Base-by-base conservation (phyloP, 352 stramenopile genomes). In the Globisporangium takayamanum region DNA sequence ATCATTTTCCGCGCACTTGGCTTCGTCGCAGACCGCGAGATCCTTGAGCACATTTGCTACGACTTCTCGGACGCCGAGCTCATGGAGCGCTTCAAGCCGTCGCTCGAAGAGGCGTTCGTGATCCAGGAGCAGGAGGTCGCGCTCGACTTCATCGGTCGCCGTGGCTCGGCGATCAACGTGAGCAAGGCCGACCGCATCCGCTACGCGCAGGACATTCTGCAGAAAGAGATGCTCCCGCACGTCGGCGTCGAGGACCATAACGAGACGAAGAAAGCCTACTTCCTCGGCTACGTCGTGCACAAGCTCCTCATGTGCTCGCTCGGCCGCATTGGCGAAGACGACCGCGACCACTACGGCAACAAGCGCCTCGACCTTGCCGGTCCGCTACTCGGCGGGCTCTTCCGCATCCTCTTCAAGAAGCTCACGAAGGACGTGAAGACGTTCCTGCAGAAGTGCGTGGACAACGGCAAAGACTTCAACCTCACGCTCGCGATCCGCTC, bases 281-380 rank as follows among this genome's bases (percentile, higher is more conserved):
- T 99, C 71, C 73, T 99, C 10, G 97, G 97, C 46, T 99, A 99
- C 75, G 96, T 99, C 15, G 97, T 99, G 25, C 97, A 99, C 87
- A 99, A 99, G 70, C 70, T 99, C 59, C 87, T 99, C 46, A 98
- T 98, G 88, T 99, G 97, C 68, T 98, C 95, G 59, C 78, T 99
- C 14, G 97, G 96, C 33, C 88, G 97, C 36, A 88, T 97, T 25
- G 94, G 97, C 22, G 97, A 99, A 74, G 97, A 99, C 69, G 98
- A 99, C 74, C 92, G 97, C 63, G 98, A 99, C 84, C 97, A 99
- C 73, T 99, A 99, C 78, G 97, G 96, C 53, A 99, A 99, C 84
- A 99, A 99, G 70, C 89, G 98, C 41, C 70, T 99, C 37, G 98
- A 99, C 90, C 80, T 99, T 55, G 98, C 97, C 22, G 98, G 98